A percentile compares a stretch with the other conserved stretches of the same genome.
Conservation (phyloP, 176 grass and related monocot species). For the Cymbopogon citratus region DNA sequence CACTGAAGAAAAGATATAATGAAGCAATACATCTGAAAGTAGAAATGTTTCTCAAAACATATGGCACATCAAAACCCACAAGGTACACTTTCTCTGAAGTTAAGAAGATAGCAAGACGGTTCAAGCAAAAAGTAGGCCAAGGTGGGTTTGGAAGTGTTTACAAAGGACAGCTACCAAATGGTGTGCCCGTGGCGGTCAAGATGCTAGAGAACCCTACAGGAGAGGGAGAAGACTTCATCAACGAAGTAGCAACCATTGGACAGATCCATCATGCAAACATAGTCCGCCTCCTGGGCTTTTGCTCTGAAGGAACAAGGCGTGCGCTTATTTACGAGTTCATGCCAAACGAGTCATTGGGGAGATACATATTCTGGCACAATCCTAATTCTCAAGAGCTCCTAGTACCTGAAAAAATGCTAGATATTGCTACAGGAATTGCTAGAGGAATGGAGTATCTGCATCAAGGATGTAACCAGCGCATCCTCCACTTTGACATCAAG, state of each 20-base stretch:
- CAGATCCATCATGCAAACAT: not conserved
- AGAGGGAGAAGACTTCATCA: not conserved
- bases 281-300: not conserved
- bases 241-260: not conserved
- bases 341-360: not conserved
- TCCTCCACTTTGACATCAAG: slow-evolving; percentile 71
- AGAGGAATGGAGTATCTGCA: not conserved
- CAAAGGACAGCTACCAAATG: not conserved
- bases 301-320: not conserved
- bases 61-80: not conserved
- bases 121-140: not conserved
- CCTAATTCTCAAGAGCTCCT: not conserved
- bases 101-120: not conserved
- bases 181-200: not conserved
- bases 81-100: not conserved
- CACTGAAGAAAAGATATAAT: not conserved
- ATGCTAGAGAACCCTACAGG: not conserved
- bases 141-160: not conserved
- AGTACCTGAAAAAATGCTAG: not conserved
- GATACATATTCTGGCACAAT: not conserved
- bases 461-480: not conserved
- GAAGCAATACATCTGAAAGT: not conserved
- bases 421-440: not conserved
- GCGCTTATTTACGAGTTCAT: not conserved
- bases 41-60: not conserved